Percentiles rank a stretch among this genome's conserved stretches.
These are phyloP conservation scores for Kuraishia piskuri DNA, from an alignment of 805 yeast species.

Conservation along the genomic window DNA sequence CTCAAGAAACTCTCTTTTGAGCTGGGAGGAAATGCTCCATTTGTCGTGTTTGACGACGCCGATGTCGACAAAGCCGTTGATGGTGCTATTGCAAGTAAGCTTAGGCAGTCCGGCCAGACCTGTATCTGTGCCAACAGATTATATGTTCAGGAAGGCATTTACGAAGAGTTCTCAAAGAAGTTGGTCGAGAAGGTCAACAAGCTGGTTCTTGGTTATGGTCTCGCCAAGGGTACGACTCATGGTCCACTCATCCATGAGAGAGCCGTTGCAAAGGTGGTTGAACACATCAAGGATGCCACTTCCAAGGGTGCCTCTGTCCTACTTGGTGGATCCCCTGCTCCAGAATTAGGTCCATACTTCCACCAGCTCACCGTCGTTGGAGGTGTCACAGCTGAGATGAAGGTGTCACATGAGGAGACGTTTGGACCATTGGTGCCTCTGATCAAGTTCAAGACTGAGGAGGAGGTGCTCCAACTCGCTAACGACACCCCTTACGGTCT, in stretches of 20 bases:
- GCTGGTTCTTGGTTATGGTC: conserved; percentile 55
- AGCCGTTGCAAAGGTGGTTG: conserved; percentile 52
- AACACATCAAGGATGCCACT: conserved; percentile 60
- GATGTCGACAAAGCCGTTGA: conserved; percentile 56
- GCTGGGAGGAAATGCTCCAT: conserved; percentile 78
- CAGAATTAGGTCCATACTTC: conserved; percentile 53
- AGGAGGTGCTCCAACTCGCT: conserved; percentile 54
- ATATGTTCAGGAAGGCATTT: conserved; percentile 55
- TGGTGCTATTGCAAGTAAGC: conserved; percentile 59
- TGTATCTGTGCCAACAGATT: conserved; percentile 75
- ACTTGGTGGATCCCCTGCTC: conserved; percentile 48
- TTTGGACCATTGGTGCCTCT: conserved; percentile 78
- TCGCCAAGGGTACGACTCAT: conserved; percentile 50
- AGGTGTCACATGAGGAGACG: conserved; percentile 60
- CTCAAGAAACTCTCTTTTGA: conserved; percentile 68
- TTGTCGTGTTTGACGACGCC: conserved; percentile 68
- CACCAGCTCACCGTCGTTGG: conserved; percentile 61
- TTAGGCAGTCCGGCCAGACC: conserved; percentile 74
- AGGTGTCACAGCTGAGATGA: conserved; percentile 50
- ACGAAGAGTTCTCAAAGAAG: conserved; percentile 48
- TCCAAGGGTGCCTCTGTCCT: conserved; percentile 56
- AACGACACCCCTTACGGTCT: conserved; percentile 66
- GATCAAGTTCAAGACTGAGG: conserved; percentile 53
- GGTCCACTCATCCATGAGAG: conserved; percentile 67
- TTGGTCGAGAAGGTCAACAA: conserved; percentile 35